Conservation (phyloP, 345 rosid species). For the Erodium maritimum region DNA sequence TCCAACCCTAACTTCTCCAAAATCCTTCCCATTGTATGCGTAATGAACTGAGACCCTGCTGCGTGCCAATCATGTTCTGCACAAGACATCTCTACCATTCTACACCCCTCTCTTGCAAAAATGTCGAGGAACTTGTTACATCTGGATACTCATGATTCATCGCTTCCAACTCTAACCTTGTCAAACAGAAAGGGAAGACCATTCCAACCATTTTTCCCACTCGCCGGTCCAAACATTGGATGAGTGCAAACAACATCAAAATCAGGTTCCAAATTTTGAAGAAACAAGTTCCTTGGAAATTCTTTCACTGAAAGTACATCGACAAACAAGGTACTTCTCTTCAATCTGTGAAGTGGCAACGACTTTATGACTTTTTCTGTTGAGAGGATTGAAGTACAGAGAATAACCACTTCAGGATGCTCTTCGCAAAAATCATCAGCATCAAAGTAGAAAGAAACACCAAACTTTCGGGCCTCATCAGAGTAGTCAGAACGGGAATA, state of each 20-base stretch:
- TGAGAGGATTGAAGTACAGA: slow-evolving; percentile 75
- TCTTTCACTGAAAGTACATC: slow-evolving; percentile 68
- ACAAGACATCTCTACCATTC: slow-evolving; percentile 78
- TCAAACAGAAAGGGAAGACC: slow-evolving; percentile 45
- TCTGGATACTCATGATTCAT: slow-evolving; percentile 23
- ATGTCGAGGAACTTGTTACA: slow-evolving; percentile 30
- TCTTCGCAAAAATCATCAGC: slow-evolving; percentile 69
- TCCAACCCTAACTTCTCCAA: slow-evolving; percentile 46
- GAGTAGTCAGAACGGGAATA: slow-evolving; percentile 49
- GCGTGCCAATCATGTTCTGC: slow-evolving; percentile 56
- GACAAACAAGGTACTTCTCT: slow-evolving; percentile 51
- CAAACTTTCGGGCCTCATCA: slow-evolving; percentile 22
- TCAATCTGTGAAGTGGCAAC: slow-evolving; percentile 59
- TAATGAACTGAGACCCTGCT: slow-evolving; percentile 71
- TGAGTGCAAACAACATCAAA: slow-evolving; percentile 53
- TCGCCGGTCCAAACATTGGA: slow-evolving; percentile 59
- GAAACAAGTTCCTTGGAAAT: slow-evolving; percentile 33
- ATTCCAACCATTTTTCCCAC: slow-evolving; percentile 33
- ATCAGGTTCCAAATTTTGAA: slow-evolving; percentile 26
- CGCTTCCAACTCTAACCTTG: slow-evolving; percentile 37
- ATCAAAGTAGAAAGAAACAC: slow-evolving; percentile 40
- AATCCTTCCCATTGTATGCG: slow-evolving; percentile 69
- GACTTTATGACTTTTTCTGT: slow-evolving; percentile 39
- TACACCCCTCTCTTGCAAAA: slow-evolving; percentile 47
- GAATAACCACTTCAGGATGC: slow-evolving; percentile 76